Evolutionary conservation across 1,284 basidiomycete genomes (phyloP), one percentile per base, ranked within the genome.

Genomic region (Cryptococcus sp.): DNA sequence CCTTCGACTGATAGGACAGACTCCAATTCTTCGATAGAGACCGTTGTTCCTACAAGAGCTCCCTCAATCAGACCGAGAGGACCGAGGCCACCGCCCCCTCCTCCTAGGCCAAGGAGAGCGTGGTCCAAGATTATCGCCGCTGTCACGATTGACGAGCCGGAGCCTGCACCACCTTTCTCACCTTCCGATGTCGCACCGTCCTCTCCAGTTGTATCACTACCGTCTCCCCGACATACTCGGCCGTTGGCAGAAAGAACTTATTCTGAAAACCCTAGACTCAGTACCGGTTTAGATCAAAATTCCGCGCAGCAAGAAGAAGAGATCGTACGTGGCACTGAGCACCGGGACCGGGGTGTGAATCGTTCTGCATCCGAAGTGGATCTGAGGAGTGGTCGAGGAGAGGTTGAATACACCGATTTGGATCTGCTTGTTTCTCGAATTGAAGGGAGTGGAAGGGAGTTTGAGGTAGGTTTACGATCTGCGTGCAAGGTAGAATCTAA

Each of bases 341-440:
- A 29, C 10, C 26, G 51, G 23, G 46, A 20, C 6, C 19, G 46
- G 26, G 19, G 20, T 6, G 20, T 43, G 17, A 43, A 43, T 37
- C 43, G 52, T 13, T 38, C 34, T 17, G 47, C 54, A 5, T 60
- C 61, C 15, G 55, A 50, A 25, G 55, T 52, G 8, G 61, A 57
- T 39, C n/a, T 57, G 38, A 45, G 52, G 37, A 43, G 40, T 3
- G 25, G 34, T 45, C n/a, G 44, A 19, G 63, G 13, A 55, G 55
- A 50, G 43, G 57, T 59, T 10, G 82, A 84, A 52, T 77, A 83
- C 53, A 86, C 86, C 3, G 86, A 87, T 67, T 72, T 87, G 49
- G 87, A 88, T 70, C 67, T 86, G 17, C 78, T 86, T 11, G 80
- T 84, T 17, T 81, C 84, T 20, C 79, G 81, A 3, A 67, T 86